Conservation (phyloP, 1,284 basidiomycete species). For the Takashimella koratensis region DNA sequence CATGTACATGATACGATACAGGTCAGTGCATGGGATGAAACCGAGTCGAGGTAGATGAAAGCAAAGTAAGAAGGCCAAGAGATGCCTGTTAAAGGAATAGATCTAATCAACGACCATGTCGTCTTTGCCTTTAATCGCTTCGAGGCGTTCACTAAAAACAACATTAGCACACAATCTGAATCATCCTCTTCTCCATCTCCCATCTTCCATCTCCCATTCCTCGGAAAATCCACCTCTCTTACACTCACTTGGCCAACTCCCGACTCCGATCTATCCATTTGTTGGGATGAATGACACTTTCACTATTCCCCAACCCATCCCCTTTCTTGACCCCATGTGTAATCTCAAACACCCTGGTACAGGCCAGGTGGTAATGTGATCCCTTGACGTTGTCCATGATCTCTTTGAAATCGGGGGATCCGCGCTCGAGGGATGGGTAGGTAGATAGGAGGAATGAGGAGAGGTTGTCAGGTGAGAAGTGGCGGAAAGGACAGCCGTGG, state of each 20-base stretch:
- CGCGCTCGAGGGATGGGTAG: slow-evolving; percentile 58
- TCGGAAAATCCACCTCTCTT: background rate
- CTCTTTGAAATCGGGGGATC: slow-evolving; percentile 76
- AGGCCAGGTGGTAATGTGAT: slow-evolving; percentile 90
- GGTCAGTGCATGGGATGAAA: too few relatives aligned
- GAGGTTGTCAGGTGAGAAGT: slow-evolving; percentile 82
- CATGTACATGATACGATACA: too few relatives aligned
- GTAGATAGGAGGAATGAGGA: slow-evolving; percentile 68
- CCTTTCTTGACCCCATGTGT: slow-evolving; percentile 90
- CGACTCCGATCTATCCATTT: slow-evolving; percentile 59
- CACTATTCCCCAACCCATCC: slow-evolving; percentile 73
- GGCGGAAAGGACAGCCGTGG: slow-evolving; percentile 93
- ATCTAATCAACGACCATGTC: background rate
- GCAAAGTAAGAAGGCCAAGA: too few relatives aligned
- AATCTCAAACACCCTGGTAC: slow-evolving; percentile 94
- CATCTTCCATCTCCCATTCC: background rate
- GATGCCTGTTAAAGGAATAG: too few relatives aligned
- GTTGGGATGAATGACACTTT: slow-evolving; percentile 93
- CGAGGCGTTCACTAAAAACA: slow-evolving; percentile 21
- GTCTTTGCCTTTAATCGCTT: slow-evolving; percentile 28
- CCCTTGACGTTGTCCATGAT: slow-evolving; percentile 77
- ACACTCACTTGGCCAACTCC: slow-evolving; percentile 47
- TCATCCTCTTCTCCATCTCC: background rate
- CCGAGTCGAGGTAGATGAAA: too few relatives aligned
- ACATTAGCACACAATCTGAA: background rate